Conservation (phyloP, 2,329 filamentous ascomycete genomes). For the Coniochaeta sp. region DNA sequence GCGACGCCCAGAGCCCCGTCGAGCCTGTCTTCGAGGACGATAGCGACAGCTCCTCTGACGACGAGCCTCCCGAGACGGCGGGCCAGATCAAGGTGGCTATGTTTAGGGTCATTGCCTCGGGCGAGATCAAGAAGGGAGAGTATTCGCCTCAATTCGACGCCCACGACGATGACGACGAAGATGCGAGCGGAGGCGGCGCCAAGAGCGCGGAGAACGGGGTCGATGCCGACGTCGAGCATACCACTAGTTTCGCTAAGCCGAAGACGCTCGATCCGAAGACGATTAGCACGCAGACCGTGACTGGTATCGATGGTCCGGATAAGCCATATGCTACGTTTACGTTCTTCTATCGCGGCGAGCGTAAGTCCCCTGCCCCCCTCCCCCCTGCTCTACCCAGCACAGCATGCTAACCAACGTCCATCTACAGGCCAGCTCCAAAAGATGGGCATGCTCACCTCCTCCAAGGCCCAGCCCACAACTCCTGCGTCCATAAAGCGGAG, state of each 20-base stretch:
- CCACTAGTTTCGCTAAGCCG: constrained; percentile 94
- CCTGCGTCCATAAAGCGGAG: constrained; percentile 64
- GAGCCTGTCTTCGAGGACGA: constrained; percentile 64
- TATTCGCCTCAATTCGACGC: constrained; percentile 97
- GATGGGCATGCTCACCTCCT: constrained; percentile 76
- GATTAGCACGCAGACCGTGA: constrained; percentile 98
- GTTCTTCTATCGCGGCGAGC: constrained; percentile 93
- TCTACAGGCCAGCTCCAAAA: constrained; percentile 81
- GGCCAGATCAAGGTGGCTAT: constrained; percentile 98
- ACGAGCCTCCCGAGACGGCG: constrained; percentile 86
- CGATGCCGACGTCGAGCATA: constrained; percentile 87
- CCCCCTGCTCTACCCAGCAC: background rate
- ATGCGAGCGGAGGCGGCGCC: constrained; percentile 40
- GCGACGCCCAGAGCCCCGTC: constrained; percentile 67
- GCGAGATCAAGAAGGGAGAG: constrained; percentile 95
- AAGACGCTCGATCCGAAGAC: constrained; percentile 94
- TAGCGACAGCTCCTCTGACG: constrained; percentile 66
- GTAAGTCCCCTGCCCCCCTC: constrained; percentile 47
- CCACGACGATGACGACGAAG: constrained; percentile 89
- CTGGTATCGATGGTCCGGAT: constrained; percentile 90
- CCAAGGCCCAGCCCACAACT: constrained; percentile 57
- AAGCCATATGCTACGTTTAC: constrained; percentile 96
- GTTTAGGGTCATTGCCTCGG: constrained; percentile 89
- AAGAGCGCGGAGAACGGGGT: constrained; percentile 44
- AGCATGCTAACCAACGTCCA: constrained; percentile 12